Percentiles rank a stretch among this genome's conserved stretches.
Conservation (phyloP, 345 rosid genomes). For the Eutrema japonicum region DNA sequence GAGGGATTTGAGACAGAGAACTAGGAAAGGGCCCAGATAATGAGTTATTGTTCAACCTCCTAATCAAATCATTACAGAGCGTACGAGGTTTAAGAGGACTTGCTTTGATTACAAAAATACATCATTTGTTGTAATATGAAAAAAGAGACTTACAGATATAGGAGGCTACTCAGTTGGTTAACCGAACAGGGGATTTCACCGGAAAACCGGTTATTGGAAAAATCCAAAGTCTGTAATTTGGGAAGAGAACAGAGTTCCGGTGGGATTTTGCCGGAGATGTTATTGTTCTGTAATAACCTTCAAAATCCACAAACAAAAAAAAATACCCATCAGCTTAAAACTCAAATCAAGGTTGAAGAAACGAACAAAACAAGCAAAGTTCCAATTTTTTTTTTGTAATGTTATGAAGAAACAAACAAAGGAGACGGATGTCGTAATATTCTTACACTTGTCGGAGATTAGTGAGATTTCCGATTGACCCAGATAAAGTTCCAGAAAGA, state of each 20-base stretch:
- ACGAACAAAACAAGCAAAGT: constrained; percentile 13
- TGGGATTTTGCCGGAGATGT: constrained; percentile 83
- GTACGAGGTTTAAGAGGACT: constrained; percentile 22
- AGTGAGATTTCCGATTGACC: constrained; percentile 75
- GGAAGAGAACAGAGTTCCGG: constrained; percentile 67
- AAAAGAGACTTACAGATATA: constrained; percentile 66
- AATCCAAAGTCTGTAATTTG: constrained; percentile 79
- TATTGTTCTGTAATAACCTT: constrained; percentile 92
- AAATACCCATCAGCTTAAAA: constrained; percentile 8
- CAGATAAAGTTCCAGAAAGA: constrained; percentile 83
- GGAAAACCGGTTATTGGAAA: constrained; percentile 75
- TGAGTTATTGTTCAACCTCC: constrained; percentile 96
- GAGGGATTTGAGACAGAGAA: constrained; percentile 69
- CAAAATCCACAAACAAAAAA: constrained; percentile 20
- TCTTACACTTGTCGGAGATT: constrained; percentile 90
- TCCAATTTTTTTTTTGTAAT: background rate
- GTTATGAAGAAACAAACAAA: constrained; percentile 25
- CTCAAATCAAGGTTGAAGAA: constrained; percentile 1
- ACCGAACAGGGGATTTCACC: constrained; percentile 63
- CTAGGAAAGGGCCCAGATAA: constrained; percentile 81
- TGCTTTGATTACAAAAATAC: constrained; percentile 15
- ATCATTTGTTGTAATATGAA: background rate
- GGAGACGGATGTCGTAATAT: background rate
- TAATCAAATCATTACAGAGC: constrained; percentile 54
- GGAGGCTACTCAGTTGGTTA: constrained; percentile 61